A percentile compares a stretch with the other conserved stretches of the same genome.
Conservation (phyloP, 2,329 filamentous ascomycete species). For the Metarhizium humberi region DNA sequence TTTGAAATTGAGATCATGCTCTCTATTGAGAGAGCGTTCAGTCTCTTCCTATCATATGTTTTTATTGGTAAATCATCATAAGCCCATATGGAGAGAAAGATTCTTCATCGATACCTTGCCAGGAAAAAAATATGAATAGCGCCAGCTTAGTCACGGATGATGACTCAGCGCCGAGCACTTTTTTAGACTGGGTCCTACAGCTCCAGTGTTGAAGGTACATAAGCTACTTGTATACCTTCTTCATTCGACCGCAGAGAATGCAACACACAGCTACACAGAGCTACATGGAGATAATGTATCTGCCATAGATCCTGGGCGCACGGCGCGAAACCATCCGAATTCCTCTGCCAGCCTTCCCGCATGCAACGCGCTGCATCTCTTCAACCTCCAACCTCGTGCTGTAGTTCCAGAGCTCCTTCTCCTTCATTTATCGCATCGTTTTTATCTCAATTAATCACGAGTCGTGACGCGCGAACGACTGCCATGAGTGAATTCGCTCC, state of each 20-base stretch:
- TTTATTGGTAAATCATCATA: constrained; percentile 47
- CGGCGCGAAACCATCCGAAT: background rate
- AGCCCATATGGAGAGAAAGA: constrained; percentile 34
- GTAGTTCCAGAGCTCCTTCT: background rate
- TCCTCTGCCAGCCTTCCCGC: constrained; percentile 2
- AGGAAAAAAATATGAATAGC: background rate
- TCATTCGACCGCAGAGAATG: background rate
- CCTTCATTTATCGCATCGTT: background rate
- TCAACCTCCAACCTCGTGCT: background rate
- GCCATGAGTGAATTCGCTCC: constrained; percentile 62
- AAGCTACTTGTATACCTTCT: background rate
- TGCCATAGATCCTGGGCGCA: background rate
- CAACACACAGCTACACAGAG: background rate
- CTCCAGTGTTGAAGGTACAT: background rate
- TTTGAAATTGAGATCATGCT: constrained; percentile 54
- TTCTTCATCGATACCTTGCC: background rate
- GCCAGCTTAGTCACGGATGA: background rate
- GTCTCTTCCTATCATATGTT: constrained; percentile 61
- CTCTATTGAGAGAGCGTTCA: constrained; percentile 45
- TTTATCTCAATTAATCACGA: background rate
- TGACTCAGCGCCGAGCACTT: background rate
- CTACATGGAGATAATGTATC: background rate
- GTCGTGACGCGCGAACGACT: constrained; percentile 7
- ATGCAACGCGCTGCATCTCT: constrained; percentile 2
- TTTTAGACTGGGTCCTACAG: background rate